Evolutionary conservation across 495 filamentous ascomycete genomes (phyloP).

Genomic region (Hypoxylon trugodes): DNA sequence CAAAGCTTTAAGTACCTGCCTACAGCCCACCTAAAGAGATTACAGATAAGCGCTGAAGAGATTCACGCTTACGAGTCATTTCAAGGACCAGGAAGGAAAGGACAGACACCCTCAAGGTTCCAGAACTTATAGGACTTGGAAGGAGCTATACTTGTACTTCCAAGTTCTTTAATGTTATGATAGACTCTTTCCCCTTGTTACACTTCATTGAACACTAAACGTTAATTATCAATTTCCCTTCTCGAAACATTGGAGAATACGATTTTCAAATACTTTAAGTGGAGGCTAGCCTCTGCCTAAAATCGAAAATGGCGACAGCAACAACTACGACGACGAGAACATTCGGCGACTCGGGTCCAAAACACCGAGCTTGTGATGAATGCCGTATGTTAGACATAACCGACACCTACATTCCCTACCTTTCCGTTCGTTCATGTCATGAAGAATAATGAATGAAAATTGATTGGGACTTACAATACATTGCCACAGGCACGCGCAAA

Average conservation of each 20-base stretch:
- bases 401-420: not conserved
- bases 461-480: slow-evolving; percentile 36
- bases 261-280: too few species aligned
- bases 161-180: not conserved
- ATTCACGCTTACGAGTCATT: slow-evolving; percentile 27
- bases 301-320: slow-evolving; percentile 13
- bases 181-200: not conserved
- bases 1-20: slow-evolving; percentile 6
- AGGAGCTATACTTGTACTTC: too few species aligned
- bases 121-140: too few species aligned
- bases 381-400: slow-evolving; percentile 59
- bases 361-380: slow-evolving; percentile 68
- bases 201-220: too few species aligned
- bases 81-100: not conserved
- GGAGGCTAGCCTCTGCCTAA: not conserved
- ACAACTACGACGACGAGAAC: slow-evolving; percentile 13
- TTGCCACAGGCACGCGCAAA: slow-evolving; percentile 62
- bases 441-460: too few species aligned
- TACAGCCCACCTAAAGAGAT: not conserved
- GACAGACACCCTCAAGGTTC: not conserved
- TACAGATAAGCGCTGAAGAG: not conserved
- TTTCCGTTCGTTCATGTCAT: too few species aligned
- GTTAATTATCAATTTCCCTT: too few species aligned
- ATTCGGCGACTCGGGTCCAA: slow-evolving; percentile 36
- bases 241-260: not conserved